Evolutionary conservation across 192 early-diverging fungal species (phyloP), one percentile per base, ranked within the genome.

Genomic region (Hyaloraphidium curvatum): DNA sequence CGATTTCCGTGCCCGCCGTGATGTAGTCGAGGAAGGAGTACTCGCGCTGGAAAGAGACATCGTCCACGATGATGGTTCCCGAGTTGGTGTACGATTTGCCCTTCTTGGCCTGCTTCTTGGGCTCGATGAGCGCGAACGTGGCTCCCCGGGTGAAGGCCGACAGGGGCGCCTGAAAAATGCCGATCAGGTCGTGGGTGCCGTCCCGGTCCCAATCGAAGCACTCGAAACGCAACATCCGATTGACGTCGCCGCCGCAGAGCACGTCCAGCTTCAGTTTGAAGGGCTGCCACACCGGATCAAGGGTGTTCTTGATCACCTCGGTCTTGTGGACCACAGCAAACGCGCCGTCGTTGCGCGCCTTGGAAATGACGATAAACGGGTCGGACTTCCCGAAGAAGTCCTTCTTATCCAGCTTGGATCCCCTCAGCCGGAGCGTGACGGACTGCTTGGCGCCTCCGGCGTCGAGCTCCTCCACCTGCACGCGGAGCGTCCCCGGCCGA

Each of bases 11-110:
- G 4, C 73, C 73, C 2, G 68, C 70, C 0, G 63, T 61, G 14
- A 77, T 48, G 39, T 70, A 77, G 41, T 76, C 73, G 50, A 76
- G 35, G 37, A 77, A 77, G 13, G 54, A 55, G 19, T 40, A 55
- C 19, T 55, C 54, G 28, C 51, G 19, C 5, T 54, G 28, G 27
- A 40, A 5, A 21, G 39, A 40, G 21, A 48, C 11, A 40, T 55
- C 22, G 39, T 55, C 50, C 13, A 53, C 23, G 2, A 55, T 22
- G 28, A 55, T 26, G 2, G 28, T 16, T 26, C 54, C 54, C 2
- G 54, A 55, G 28, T 55, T 55, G 26, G 39, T 52, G 19, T 55
- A 55, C 27, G 21, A 17, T n/a, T 4, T 39, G n/a, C 54, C 54
- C 22, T 55, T 55, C 16, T 55, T 55, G 2, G 54, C 54, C 35